Base-by-base conservation (phyloP, 2,329 filamentous ascomycete genomes). In the Chrysoporthe puriensis region DNA sequence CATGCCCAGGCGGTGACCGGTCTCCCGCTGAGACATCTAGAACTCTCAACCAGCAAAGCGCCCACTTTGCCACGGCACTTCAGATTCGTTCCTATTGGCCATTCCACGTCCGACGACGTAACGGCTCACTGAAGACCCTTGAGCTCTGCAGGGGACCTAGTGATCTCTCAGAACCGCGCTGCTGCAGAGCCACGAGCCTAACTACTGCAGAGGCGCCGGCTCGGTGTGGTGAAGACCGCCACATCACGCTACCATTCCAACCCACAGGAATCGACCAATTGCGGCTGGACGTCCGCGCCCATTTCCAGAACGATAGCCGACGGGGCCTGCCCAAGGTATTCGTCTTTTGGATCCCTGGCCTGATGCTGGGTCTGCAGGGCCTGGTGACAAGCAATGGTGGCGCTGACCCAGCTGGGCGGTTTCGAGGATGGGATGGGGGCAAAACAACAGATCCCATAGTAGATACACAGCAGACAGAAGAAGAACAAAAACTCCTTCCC, bases 401-500 rank as follows among this genome's bases (percentile, higher is more conserved):
- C 36, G 36, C 36, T 40, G 36, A 9, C 36, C 36, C 36, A 40
- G 36, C 36, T 40, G 5, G 5, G 36, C 36, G 36, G 36, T 40
- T 40, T 40, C 6, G 6, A 40, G 32, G 34, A 18, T 13, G 54
- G 54, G 34, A 61, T 32, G 16, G 16, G 48, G 16, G 13, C 7
- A 46, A 21, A 21, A 9, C 36, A 18, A 14, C 21, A 6, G n/a
- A 2, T 32, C 26, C 26, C 26, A 26, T 26, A 26, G 26, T 26
- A 26, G 26, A 26, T 26, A 26, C 26, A 26, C 26, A 13, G 21
- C 4, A 21, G 42, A 4, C 13, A 13, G 13, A 4, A 42, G 36
- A 57, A n/a, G 5, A n/a, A 54, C 3, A 34, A 58, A 40, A 63
- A 56, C 46, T 48, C 59, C 63, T 63, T 57, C 64, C 64, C 58